Evolutionary conservation across 768 basidiomycete species (phyloP).

Genomic region (Phanerochaete carnosa): DNA sequence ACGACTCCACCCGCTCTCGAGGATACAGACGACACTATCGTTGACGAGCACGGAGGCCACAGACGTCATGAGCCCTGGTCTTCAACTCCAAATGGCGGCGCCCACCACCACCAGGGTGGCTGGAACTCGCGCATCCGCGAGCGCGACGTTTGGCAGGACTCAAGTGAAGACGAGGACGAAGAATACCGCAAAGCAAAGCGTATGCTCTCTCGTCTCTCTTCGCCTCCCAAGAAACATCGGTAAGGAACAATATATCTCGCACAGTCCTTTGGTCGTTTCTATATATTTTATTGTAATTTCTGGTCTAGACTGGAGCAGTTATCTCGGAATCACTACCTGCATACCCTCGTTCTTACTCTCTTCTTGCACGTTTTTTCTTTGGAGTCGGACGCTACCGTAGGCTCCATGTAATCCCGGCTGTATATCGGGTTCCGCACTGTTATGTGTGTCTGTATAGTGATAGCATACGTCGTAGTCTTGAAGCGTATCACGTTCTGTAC

Average conservation of each 20-base stretch:
- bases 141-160: conserved; percentile 56
- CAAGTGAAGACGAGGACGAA: conserved; percentile 68
- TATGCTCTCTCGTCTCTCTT: conserved; percentile 35
- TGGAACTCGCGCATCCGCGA: conserved; percentile 18
- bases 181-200: conserved; percentile 58
- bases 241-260: neutral
- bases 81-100: neutral
- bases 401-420: neutral
- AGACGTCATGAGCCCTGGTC: conserved; percentile 21
- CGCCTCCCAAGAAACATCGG: conserved; percentile 32
- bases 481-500: neutral
- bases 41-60: neutral
- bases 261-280: neutral
- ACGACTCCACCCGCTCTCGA: conserved; percentile 64
- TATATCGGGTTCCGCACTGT: neutral
- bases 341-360: neutral
- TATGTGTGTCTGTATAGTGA: neutral
- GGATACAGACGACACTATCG: conserved; percentile 33
- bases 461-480: neutral
- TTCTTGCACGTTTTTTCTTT: neutral
- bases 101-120: conserved; percentile 15
- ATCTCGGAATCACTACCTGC: neutral
- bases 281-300: neutral
- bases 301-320: neutral
- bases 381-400: neutral